Percentiles rank a stretch among this genome's conserved stretches.
These are phyloP conservation scores for Aspergillus terreus DNA, from an alignment of 2,329 filamentous ascomycete genomes.

Conservation along the genomic window DNA sequence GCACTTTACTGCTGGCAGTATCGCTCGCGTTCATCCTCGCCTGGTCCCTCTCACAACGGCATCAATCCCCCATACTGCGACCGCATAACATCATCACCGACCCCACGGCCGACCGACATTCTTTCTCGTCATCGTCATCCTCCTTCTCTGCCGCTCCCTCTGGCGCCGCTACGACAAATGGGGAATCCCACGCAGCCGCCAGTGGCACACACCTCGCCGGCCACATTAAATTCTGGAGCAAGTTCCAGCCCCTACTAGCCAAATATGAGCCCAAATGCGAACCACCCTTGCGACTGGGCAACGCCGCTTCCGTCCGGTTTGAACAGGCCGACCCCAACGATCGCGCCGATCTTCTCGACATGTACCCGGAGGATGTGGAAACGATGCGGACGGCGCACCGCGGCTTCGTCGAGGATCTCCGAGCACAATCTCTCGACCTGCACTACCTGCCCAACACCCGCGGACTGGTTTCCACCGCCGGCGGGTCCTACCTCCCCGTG, in stretches of 20 bases:
- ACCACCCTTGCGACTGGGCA: constrained; percentile 24
- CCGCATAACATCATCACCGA: background rate
- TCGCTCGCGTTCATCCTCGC: constrained; percentile 10
- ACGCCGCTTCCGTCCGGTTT: constrained; percentile 24
- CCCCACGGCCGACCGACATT: background rate
- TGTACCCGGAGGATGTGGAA: constrained; percentile 26
- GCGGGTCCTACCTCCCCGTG: constrained; percentile 41
- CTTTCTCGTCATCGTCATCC: background rate
- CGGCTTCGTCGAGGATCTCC: constrained; percentile 31
- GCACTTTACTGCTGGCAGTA: constrained; percentile 16
- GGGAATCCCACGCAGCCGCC: background rate
- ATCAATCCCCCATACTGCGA: background rate
- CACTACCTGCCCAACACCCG: constrained; percentile 31
- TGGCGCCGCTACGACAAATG: background rate
- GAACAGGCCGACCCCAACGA: constrained; percentile 22
- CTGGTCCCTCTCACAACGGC: constrained; percentile 17
- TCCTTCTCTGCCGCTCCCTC: background rate
- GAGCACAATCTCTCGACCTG: constrained; percentile 25
- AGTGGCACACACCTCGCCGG: constrained; percentile 1
- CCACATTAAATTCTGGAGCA: constrained; percentile 32
- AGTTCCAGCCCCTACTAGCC: constrained; percentile 30
- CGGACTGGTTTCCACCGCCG: constrained; percentile 47
- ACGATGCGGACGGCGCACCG: constrained; percentile 33
- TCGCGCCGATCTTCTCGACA: constrained; percentile 29
- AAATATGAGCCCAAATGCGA: constrained; percentile 27